Conservation (phyloP, 2,329 filamentous ascomycete genomes). For the Paecilomyces niveus region DNA sequence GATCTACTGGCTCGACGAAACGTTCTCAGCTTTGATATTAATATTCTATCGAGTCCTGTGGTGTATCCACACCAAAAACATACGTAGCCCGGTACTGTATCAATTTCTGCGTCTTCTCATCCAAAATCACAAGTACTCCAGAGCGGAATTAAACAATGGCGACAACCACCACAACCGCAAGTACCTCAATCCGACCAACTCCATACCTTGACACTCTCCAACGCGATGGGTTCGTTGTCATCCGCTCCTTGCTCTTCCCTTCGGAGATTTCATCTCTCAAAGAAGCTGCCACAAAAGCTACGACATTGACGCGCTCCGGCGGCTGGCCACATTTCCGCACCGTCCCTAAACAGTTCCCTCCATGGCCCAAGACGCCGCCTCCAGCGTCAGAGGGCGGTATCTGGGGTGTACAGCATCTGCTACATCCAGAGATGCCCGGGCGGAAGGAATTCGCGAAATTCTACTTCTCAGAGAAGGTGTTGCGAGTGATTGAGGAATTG, state of each 20-base stretch:
- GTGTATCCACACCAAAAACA: not conserved
- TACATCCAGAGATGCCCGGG: constrained; percentile 64
- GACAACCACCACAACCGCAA: constrained; percentile 1
- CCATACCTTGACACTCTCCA: constrained; percentile 51
- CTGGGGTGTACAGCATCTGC: constrained; percentile 82
- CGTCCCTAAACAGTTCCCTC: constrained; percentile 84
- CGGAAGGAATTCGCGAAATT: constrained; percentile 55
- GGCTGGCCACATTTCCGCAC: constrained; percentile 76
- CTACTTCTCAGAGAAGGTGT: constrained; percentile 65
- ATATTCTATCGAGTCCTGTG: not conserved
- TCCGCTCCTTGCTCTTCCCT: constrained; percentile 57
- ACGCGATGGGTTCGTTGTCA: constrained; percentile 67
- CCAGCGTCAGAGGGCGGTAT: constrained; percentile 54
- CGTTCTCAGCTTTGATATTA: not conserved
- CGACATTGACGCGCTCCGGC: constrained; percentile 58
- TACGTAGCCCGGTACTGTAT: not conserved
- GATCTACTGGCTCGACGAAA: not conserved
- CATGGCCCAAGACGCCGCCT: constrained; percentile 59
- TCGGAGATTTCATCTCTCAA: constrained; percentile 54
- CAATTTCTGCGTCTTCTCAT: not conserved
- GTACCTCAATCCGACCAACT: constrained; percentile 10
- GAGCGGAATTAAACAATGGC: not conserved
- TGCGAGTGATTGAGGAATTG: constrained; percentile 59
- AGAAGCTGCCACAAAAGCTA: constrained; percentile 50
- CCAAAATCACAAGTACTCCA: not conserved